Base-by-base conservation (phyloP, 1,284 basidiomycete genomes). In the Fomitopsis palustris region DNA sequence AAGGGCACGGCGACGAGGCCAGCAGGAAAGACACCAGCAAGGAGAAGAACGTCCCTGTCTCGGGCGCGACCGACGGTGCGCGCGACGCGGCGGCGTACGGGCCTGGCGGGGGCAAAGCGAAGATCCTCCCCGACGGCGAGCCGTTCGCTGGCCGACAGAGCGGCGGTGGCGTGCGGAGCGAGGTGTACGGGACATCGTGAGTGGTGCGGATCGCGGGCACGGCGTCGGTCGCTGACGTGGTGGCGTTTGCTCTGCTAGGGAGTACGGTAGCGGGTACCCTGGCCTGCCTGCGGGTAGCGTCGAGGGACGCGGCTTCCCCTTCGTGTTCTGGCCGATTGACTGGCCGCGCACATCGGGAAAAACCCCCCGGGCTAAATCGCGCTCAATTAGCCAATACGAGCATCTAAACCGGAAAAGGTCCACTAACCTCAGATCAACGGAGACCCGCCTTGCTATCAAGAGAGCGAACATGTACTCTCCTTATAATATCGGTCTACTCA, bases 241-340 rank as follows among this genome's bases (percentile, higher is more conserved):
- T 37, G 47, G 55, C 21, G 10, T 23, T 45, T n/a, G 51, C 51
- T 37, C 41, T 42, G 14, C 9, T 52, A 85, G 83, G 37, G 69
- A 70, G 27, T 87, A 83, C 64, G 84, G 84, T 19, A 85, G 83
- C 63, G 84, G 85, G 0, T 86, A 86, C 70, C 83, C 84, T 53
- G 77, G 77, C 4, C 39, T 72, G 1, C 19, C 70, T 5, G 71
- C 70, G 4, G 74, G 78, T 37, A 80, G 82, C 17, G 81, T 83
- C 12, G 65, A 66, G 4, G 74, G 75, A 10, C 75, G 76, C 10
- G 75, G 75, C 4, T 85, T 85, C 65, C 83, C 84, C 0, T 86
- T 82, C 67, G 75, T 71, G 58, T 86, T 83, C 69, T 86, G 83
- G 83, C 85, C 84, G 4, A 60, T 87, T 10, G 76, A 78, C 3